These are phyloP conservation scores for Castanopsis chinensis DNA, from an alignment of 306 rosid genomes.

Conservation along the genomic window DNA sequence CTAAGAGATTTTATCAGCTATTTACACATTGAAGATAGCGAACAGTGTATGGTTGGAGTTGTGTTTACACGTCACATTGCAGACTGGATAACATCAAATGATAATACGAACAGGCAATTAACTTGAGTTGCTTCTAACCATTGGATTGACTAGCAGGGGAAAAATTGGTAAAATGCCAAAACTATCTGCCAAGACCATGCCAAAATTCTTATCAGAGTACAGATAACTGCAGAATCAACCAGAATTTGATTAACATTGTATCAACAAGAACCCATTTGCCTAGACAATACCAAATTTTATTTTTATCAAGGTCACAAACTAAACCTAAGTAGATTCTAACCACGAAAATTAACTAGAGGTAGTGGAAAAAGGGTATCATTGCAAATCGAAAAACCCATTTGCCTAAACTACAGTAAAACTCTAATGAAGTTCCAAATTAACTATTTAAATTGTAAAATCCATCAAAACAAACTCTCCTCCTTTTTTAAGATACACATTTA, in stretches of 20 bases:
- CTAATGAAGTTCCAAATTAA: not conserved
- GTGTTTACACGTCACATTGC: not conserved
- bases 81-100: not conserved
- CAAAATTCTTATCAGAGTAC: not conserved
- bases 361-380: not conserved
- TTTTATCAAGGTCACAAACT: not conserved
- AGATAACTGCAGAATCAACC: not conserved
- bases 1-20: not conserved
- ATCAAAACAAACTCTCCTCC: not conserved
- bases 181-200: not conserved
- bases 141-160: not conserved
- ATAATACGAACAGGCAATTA: not conserved
- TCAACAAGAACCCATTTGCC: not conserved
- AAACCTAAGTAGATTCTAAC: not conserved
- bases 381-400: not conserved
- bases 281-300: not conserved
- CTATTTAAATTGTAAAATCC: not conserved
- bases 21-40: not conserved
- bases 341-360: not conserved
- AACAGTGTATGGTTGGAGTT: not conserved
- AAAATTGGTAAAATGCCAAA: not conserved
- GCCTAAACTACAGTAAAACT: not conserved
- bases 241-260: not conserved
- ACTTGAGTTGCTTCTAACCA: not conserved
- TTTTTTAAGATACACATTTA: not conserved